Evolutionary conservation across 345 rosid species (phyloP).

Genomic region (Populus euphratica): DNA sequence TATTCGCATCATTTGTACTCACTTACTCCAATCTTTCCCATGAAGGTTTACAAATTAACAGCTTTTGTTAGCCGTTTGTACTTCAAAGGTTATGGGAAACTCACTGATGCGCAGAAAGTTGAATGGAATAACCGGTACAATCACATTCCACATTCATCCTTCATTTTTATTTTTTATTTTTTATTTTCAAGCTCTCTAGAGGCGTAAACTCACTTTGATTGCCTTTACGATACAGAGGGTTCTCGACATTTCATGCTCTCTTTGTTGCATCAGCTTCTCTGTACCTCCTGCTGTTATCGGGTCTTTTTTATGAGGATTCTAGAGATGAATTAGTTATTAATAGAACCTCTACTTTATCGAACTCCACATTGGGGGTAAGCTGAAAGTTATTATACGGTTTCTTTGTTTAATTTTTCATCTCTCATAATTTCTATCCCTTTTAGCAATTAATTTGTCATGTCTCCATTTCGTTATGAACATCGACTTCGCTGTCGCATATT

Average conservation of each 20-base stretch:
- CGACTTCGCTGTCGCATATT: background rate
- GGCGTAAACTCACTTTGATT: background rate
- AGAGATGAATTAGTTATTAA: slow-evolving; percentile 45
- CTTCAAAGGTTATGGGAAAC: slow-evolving; percentile 54
- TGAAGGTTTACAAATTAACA: slow-evolving; percentile 68
- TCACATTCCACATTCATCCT: background rate
- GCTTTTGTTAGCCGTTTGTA: slow-evolving; percentile 43
- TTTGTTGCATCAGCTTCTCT: slow-evolving; percentile 56
- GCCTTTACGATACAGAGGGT: slow-evolving; percentile 52
- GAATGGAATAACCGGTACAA: slow-evolving; percentile 85
- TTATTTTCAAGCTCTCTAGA: background rate
- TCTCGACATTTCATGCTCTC: slow-evolving; percentile 82
- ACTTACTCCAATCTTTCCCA: slow-evolving; percentile 11
- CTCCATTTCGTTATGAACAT: background rate
- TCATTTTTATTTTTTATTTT: background rate
- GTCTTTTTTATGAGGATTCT: slow-evolving; percentile 53
- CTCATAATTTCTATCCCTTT: background rate
- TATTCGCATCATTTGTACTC: background rate
- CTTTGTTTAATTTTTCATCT: background rate
- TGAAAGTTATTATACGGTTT: slow-evolving; percentile 2
- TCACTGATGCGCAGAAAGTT: slow-evolving; percentile 44
- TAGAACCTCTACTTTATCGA: slow-evolving; percentile 51
- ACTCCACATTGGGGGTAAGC: slow-evolving; percentile 66
- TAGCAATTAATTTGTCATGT: background rate
- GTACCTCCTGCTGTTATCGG: slow-evolving; percentile 56